Evolutionary conservation across 2,329 filamentous ascomycete genomes (phyloP), one percentile per base, ranked within the genome.

Genomic region (Helicocarpus griseus): DNA sequence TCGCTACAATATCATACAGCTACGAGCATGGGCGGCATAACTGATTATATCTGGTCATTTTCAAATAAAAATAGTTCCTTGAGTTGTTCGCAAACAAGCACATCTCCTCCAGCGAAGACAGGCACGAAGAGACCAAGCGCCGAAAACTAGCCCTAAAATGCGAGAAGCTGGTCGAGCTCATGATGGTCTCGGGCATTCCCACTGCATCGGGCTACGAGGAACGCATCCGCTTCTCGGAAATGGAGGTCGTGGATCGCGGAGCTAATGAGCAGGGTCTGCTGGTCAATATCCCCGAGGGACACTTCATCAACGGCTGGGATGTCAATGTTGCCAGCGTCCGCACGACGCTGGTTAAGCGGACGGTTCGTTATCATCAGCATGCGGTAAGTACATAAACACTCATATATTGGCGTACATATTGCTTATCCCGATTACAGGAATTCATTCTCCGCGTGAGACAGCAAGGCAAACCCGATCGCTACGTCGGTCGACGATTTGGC

Each of bases 121-220:
- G 93, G 3, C 74, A 97, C 28, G 93, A 98, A 71, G 89, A 96
- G 70, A 97, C 93, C 8, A 98, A 98, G 74, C 81, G 93, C 53
- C 80, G 84, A 58, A 98, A 98, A 69, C 73, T 98, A 57, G 91
- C 93, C 3, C 77, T 85, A 61, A 98, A 98, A 77, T 89, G 87
- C 45, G 85, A 93, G 68, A 98, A 98, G 73, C 74, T 98, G 53
- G 88, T 98, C 9, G 93, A 98, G 75, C 77, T 98, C 55, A 98
- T 98, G 93, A 96, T 98, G 89, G 93, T 98, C 7, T 97, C 91
- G 6, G 93, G 93, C 35, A 86, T 98, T 53, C 88, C 87, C 31
- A 98, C 93, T 1, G 89, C 93, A 3, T 96, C 90, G 4, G 93
- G 93, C 2, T 98, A 97, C 66, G 93, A 98, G 70, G 93, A 98